These are phyloP conservation scores for Debaryomyces subglobosus DNA, from an alignment of 1,139 yeast species.

Conservation along the genomic window DNA sequence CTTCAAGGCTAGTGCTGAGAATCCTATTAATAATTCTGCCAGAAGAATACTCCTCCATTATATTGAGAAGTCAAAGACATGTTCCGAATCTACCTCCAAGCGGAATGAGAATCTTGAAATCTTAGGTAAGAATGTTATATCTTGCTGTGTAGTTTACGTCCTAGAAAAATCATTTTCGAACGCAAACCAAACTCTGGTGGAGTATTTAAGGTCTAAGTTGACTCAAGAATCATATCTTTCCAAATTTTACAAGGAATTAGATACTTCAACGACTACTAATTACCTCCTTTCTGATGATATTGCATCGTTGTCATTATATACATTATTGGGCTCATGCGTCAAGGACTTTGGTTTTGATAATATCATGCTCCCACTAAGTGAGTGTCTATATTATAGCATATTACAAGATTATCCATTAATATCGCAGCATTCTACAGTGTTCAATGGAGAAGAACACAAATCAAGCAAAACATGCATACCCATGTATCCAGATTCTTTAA, in stretches of 20 bases:
- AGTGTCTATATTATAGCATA: slow-evolving; percentile 65
- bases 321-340: slow-evolving; percentile 69
- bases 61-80: slow-evolving; percentile 68
- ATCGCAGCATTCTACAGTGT: slow-evolving; percentile 35
- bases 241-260: slow-evolving; percentile 53
- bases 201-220: slow-evolving; percentile 58
- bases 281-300: slow-evolving; percentile 44
- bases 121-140: slow-evolving; percentile 59
- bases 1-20: background rate
- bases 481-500: slow-evolving; percentile 14
- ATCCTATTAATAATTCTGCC: slow-evolving; percentile 17
- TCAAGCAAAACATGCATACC: slow-evolving; percentile 2
- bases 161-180: slow-evolving; percentile 53
- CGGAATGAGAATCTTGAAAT: slow-evolving; percentile 51
- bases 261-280: slow-evolving; percentile 39
- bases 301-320: slow-evolving; percentile 54
- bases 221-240: slow-evolving; percentile 48
- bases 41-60: slow-evolving; percentile 35
- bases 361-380: slow-evolving; percentile 63
- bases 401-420: slow-evolving; percentile 66
- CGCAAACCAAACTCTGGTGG: slow-evolving; percentile 44
- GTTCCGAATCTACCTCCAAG: slow-evolving; percentile 52
- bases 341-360: slow-evolving; percentile 81
- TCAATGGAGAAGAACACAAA: slow-evolving; percentile 22
- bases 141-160: slow-evolving; percentile 59